phyloP scores from a whole-genome alignment of 1,284 basidiomycete genomes.

The Trichosporon ovoides region DNA sequence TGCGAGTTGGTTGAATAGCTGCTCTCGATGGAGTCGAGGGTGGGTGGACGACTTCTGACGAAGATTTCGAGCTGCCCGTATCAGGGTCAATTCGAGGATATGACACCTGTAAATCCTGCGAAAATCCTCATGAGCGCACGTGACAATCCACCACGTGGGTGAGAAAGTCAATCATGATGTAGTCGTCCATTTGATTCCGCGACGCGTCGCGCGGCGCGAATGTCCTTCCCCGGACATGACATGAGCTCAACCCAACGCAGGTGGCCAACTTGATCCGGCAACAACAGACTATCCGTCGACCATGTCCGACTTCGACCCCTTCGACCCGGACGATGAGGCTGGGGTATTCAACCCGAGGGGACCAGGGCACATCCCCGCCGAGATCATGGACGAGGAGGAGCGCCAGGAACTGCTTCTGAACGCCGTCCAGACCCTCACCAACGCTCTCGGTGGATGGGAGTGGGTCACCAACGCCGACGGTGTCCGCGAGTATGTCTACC shows the following conservation, averaged over 20 bases:
- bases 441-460: conserved; percentile 47
- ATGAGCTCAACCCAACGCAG: neutral
- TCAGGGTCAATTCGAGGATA: neutral
- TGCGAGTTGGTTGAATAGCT: conserved; percentile 1
- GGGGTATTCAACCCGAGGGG: neutral
- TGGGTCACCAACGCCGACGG: conserved; percentile 54
- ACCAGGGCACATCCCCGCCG: neutral
- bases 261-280: neutral
- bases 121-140: neutral
- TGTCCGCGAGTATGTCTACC: conserved; percentile 58
- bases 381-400: conserved; percentile 22
- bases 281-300: neutral
- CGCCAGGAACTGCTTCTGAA: conserved; percentile 42
- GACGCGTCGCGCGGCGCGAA: conserved; percentile 2
- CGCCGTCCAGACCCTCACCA: conserved; percentile 44
- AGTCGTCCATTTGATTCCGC: conserved; percentile 9
- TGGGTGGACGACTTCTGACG: conserved; percentile 5
- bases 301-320: conserved; percentile 11
- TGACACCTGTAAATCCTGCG: conserved; percentile 2
- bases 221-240: neutral
- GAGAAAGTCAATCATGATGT: too few species aligned
- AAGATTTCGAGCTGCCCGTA: conserved; percentile 2
- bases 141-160: neutral
- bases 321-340: conserved; percentile 6
- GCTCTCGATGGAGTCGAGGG: neutral